phyloP scores from a whole-genome alignment of 1,139 yeast species.

The Zygoascus hellenicus region DNA sequence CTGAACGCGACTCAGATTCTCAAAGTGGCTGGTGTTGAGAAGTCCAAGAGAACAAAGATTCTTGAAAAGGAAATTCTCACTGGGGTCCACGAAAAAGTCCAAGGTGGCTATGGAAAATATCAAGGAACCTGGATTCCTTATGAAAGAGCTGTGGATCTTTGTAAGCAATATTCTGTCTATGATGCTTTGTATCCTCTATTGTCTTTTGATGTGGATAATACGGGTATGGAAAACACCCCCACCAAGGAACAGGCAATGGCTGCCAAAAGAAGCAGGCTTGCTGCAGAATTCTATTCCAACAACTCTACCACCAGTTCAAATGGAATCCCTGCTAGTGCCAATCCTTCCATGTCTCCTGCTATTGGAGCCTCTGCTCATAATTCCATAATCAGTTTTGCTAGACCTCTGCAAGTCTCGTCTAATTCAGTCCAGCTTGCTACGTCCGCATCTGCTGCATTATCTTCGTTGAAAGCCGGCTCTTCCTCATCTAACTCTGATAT shows the following conservation, averaged over 20 bases:
- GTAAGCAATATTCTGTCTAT: conserved; percentile 58
- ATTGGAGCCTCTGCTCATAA: background rate
- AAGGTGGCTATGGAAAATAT: conserved; percentile 95
- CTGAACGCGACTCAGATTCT: conserved; percentile 93
- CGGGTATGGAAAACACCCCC: conserved; percentile 54
- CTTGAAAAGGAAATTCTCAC: conserved; percentile 86
- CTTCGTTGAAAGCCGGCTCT: conserved; percentile 14
- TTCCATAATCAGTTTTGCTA: conserved; percentile 14
- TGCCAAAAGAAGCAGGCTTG: conserved; percentile 32
- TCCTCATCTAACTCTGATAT: conserved; percentile 7
- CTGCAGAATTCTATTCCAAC: conserved; percentile 10
- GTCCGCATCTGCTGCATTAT: conserved; percentile 20
- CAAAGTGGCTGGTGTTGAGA: conserved; percentile 91
- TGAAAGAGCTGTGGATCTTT: conserved; percentile 51
- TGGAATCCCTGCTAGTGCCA: background rate
- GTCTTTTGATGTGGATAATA: conserved; percentile 48
- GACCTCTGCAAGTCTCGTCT: conserved; percentile 20
- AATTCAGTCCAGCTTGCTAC: conserved; percentile 18
- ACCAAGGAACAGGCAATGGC: conserved; percentile 47
- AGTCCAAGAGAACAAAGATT: conserved; percentile 87
- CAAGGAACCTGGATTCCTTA: conserved; percentile 93
- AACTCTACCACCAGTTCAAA: background rate
- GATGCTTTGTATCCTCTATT: conserved; percentile 61
- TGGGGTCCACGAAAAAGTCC: conserved; percentile 85
- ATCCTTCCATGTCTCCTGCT: conserved; percentile 1